A percentile compares a stretch with the other conserved stretches of the same genome.
Conservation (phyloP, 2,329 filamentous ascomycete species). For the Epichloe uncinata region DNA sequence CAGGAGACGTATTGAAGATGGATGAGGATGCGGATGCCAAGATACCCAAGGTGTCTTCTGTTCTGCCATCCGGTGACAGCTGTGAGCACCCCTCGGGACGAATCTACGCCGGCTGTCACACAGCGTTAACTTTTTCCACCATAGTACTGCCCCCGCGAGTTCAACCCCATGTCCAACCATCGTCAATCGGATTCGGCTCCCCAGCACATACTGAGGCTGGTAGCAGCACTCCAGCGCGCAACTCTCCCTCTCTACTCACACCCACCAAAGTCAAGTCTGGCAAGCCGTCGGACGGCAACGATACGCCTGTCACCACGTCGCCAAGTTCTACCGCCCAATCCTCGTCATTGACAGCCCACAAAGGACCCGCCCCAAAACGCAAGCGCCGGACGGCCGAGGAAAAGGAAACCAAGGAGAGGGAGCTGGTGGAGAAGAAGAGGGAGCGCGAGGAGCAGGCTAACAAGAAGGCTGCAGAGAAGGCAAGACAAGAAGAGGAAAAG, state of each 20-base stretch:
- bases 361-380: slow-evolving; percentile 24
- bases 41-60: slow-evolving; percentile 5
- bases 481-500: slow-evolving; percentile 27
- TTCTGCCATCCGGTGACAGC: slow-evolving; percentile 11
- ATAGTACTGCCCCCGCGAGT: slow-evolving; percentile 14
- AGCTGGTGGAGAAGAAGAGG: slow-evolving; percentile 20
- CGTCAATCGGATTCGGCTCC: slow-evolving; percentile 14
- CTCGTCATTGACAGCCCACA: neutral
- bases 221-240: slow-evolving; percentile 25
- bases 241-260: slow-evolving; percentile 23
- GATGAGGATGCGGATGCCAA: slow-evolving; percentile 12
- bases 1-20: slow-evolving; percentile 18
- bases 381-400: slow-evolving; percentile 27
- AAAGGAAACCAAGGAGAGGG: slow-evolving; percentile 18
- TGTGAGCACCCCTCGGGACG: slow-evolving; percentile 7
- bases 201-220: slow-evolving; percentile 28
- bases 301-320: slow-evolving; percentile 7
- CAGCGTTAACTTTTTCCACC: slow-evolving; percentile 5
- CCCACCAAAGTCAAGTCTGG: slow-evolving; percentile 14
- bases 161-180: slow-evolving; percentile 14
- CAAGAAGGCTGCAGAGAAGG: slow-evolving; percentile 13
- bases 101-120: neutral
- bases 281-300: neutral
- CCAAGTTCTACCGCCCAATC: neutral
- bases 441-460: slow-evolving; percentile 20